Percentiles rank a stretch among this genome's conserved stretches.
Conservation (phyloP, 2,329 filamentous ascomycete species). For the Pyricularia pennisetigena region DNA sequence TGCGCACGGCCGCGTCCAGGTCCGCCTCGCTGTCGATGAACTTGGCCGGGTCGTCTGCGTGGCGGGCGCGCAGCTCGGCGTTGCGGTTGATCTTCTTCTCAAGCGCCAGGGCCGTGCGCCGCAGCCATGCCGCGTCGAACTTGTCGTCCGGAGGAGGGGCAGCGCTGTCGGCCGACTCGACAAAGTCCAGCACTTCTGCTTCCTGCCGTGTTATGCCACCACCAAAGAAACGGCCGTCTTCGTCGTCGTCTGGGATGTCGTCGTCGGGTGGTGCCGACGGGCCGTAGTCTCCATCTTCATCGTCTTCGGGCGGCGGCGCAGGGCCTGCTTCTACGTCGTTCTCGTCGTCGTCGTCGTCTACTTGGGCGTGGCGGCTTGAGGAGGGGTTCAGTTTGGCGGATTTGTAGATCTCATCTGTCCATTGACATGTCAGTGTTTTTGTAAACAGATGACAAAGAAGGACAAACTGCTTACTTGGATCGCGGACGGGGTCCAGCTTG, state of each 20-base stretch:
- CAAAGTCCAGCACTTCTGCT: slow-evolving; percentile 75
- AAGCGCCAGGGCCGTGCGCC: slow-evolving; percentile 70
- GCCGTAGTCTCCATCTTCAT: slow-evolving; percentile 28
- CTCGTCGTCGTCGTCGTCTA: slow-evolving; percentile 31
- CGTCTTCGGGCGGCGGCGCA: slow-evolving; percentile 36
- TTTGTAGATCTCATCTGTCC: slow-evolving; percentile 53
- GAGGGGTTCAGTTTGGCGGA: slow-evolving; percentile 41
- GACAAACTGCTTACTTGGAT: slow-evolving; percentile 44
- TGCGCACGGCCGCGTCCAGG: slow-evolving; percentile 79
- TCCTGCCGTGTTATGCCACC: slow-evolving; percentile 78
- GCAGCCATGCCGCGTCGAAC: slow-evolving; percentile 76
- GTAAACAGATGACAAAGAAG: not conserved
- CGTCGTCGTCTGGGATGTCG: slow-evolving; percentile 51
- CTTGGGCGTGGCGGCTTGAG: slow-evolving; percentile 32
- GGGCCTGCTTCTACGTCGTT: slow-evolving; percentile 37
- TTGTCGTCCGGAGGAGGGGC: slow-evolving; percentile 47
- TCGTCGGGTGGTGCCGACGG: slow-evolving; percentile 38
- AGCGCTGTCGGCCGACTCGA: slow-evolving; percentile 52
- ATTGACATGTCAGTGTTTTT: not conserved
- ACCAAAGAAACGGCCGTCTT: slow-evolving; percentile 93
- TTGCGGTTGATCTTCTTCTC: slow-evolving; percentile 90
- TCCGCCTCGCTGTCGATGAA: slow-evolving; percentile 84
- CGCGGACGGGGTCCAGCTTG: slow-evolving; percentile 50
- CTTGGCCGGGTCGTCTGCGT: slow-evolving; percentile 69
- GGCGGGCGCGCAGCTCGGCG: slow-evolving; percentile 76